Evolutionary conservation across 805 yeast genomes (phyloP), one percentile per base, ranked within the genome.

Genomic region (Ogataea polymorpha): DNA sequence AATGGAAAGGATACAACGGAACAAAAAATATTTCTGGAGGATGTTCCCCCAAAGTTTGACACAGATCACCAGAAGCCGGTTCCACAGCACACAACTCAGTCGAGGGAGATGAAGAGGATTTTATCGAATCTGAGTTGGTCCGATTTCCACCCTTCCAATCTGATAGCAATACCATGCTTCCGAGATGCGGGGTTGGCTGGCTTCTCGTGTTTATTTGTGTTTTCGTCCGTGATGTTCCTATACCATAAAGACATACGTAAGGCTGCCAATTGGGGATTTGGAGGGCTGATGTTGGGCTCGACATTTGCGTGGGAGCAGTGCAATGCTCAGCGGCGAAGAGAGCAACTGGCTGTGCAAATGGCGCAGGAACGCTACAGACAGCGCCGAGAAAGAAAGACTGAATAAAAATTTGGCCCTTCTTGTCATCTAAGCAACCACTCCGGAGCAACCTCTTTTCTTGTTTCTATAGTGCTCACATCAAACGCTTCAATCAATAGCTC

Each of bases 271-370:
- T 90, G 96, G 96, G 82, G 82, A 8, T 70, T 86, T 37, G 84
- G 85, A 27, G 95, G 93, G 3, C 77, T 88, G 49, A 63, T 86
- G 41, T 59, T 88, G 15, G 96, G 96, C 1, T 79, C 86, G 32
- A 72, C 86, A 0, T 80, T 86, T 20, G 86, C 95, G 1, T 90
- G 96, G 96, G 96, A 90, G 59, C 96, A 88, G 63, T 90, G 98
- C 61, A 72, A 96, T 44, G 70, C 79, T 35, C 72, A 78, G 34
- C 72, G 95, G 59, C 71, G 82, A 54, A 75, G 77, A 48, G 79
- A 85, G 40, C 72, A 79, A 58, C 74, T 75, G 45, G 79, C 81
- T 42, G 82, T 90, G 35, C 80, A 77, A 43, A 63, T 75, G 54
- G 96, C 96, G 0, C 80, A 79, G 52, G 75, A 75, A 43, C 68